Evolutionary conservation across 2,329 filamentous ascomycete species (phyloP), one percentile per base, ranked within the genome.

Genomic region (Beauveria sp.): DNA sequence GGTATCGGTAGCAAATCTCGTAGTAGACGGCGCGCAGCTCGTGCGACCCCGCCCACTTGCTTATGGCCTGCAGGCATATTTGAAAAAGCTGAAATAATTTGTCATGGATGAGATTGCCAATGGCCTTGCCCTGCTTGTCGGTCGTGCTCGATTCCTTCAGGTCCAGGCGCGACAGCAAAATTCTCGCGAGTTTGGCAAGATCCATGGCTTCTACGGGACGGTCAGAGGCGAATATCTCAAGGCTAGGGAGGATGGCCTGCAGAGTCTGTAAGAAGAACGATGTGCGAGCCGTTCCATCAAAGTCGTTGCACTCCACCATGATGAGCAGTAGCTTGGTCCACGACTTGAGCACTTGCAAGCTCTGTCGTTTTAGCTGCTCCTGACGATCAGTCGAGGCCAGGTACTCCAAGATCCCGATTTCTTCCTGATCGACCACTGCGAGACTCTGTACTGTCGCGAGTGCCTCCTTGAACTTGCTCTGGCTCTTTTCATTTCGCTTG

Each of bases 51-150:
- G 87, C 83, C 70, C 89, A 88, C 64, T 89, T 87, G 66, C 88
- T 85, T 60, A 96, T 88, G 5, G 91, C 91, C 67, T 88, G 84
- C 16, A 97, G 80, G 64, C 90, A 93, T 45, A 91, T 85, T 65
- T 96, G 90, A 80, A 99, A 97, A 4, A 98, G 83, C 70, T 96
- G 89, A 70, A 92, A 93, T 0, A 98, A 81, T 69, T 95, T 91
- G 72, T 98, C 93, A 70, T 91, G 90, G 40, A 95, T 86, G 28
- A 93, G 81, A 71, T 91, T 91, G 42, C 88, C 83, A 61, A 83
- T 78, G 4, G 77, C 76, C 55, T 74, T 72, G 64, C 74, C 77
- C 52, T 78, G 70, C 60, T 76, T 76, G 64, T 84, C 79, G 14
- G 72, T 70, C 9, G 64, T 64, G n/a, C 68, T 67, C 1, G 73